Evolutionary conservation across 106 monocot genomes (phyloP).

Genomic region (Apostasia ramifera): DNA sequence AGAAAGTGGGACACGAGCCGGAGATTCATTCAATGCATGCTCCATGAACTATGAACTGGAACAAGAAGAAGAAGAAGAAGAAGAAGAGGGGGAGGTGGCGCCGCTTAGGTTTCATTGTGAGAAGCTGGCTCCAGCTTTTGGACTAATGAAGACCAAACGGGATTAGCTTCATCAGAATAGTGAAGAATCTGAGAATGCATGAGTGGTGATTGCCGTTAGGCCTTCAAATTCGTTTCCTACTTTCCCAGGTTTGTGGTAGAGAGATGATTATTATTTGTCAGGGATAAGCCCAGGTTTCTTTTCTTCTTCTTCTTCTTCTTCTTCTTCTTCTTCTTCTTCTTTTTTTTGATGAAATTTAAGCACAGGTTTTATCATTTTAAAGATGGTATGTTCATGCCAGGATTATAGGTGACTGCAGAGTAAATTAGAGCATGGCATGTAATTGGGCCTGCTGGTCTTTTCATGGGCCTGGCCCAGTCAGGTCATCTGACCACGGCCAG

Average conservation of each 20-base stretch:
- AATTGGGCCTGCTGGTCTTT: too few relatives aligned
- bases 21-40: constrained; percentile 34
- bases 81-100: constrained; percentile 63
- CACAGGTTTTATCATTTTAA: constrained; percentile 19
- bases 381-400: constrained; percentile 3
- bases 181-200: constrained; percentile 60
- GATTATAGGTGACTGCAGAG: background rate
- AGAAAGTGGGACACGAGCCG: constrained; percentile 30
- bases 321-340: too few relatives aligned
- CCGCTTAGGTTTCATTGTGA: constrained; percentile 54
- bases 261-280: constrained; percentile 43
- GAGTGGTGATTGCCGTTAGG: constrained; percentile 51
- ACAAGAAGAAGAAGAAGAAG: too few relatives aligned
- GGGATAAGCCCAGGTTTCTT: constrained; percentile 50
- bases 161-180: constrained; percentile 26
- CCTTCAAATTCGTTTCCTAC: constrained; percentile 47
- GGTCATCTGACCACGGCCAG: too few relatives aligned
- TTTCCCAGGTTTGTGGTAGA: constrained; percentile 17
- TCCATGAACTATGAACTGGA: constrained; percentile 62
- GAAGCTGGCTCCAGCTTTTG: constrained; percentile 58
- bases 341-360: constrained; percentile 1
- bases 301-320: too few relatives aligned
- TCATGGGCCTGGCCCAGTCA: too few relatives aligned
- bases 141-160: constrained; percentile 33
- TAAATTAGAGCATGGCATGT: too few relatives aligned